Conservation (phyloP, 169 alveolate species). For the Eimeria maxima region DNA sequence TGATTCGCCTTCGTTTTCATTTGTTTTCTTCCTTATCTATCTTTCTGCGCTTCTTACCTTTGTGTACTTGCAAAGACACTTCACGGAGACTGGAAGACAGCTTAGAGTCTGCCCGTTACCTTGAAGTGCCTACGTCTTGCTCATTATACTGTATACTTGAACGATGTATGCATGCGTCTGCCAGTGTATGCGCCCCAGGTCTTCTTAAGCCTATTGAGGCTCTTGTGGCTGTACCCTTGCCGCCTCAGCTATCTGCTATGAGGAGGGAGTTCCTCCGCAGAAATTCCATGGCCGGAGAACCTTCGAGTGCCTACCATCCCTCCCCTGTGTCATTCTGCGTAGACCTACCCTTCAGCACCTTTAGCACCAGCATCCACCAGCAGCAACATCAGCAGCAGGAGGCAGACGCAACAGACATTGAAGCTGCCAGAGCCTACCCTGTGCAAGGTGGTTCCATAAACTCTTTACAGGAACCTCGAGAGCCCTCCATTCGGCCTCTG, state of each 20-base stretch:
- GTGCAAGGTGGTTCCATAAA: not conserved
- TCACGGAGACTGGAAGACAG: too few relatives aligned
- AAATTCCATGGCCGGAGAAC: not conserved
- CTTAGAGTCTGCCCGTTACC: too few relatives aligned
- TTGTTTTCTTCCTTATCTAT: too few relatives aligned
- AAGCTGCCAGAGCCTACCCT: not conserved
- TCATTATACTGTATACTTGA: not conserved
- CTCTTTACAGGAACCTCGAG: not conserved
- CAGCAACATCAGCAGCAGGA: not conserved
- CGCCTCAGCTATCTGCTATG: constrained; percentile 16
- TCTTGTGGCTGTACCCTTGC: constrained; percentile 23
- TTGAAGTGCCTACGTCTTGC: not conserved
- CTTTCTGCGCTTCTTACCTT: too few relatives aligned
- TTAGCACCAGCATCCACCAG: not conserved
- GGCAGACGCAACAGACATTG: not conserved
- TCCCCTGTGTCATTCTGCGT: constrained; percentile 39
- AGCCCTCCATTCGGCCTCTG: not conserved
- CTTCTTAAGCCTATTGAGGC: constrained; percentile 58
- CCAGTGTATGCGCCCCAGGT: not conserved
- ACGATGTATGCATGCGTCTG: not conserved
- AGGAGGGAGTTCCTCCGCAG: not conserved
- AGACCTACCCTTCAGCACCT: constrained; percentile 49
- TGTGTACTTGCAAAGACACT: too few relatives aligned
- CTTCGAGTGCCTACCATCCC: not conserved
- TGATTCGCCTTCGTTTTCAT: too few relatives aligned